phyloP scores from a whole-genome alignment of 768 basidiomycete genomes.

The Galerina marginata region DNA sequence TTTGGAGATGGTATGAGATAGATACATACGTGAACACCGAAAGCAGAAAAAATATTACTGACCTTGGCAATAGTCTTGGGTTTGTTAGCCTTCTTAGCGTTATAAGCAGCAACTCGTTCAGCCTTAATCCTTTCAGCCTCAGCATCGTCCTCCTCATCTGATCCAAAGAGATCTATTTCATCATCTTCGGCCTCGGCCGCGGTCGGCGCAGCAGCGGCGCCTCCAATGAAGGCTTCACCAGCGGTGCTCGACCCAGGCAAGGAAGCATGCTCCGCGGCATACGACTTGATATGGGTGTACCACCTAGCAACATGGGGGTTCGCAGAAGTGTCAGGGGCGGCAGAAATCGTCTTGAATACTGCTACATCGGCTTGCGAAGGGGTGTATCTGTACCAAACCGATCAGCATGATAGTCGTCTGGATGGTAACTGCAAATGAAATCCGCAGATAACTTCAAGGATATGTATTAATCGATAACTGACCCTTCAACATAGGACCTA shows the following conservation, averaged over 20 bases:
- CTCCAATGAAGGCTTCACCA: constrained; percentile 71
- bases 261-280: constrained; percentile 73
- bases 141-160: constrained; percentile 80
- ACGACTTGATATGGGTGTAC: constrained; percentile 95
- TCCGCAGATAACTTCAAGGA: background rate
- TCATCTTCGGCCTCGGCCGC: constrained; percentile 65
- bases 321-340: constrained; percentile 65
- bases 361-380: constrained; percentile 94
- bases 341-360: constrained; percentile 82
- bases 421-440: background rate
- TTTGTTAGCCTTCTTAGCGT: constrained; percentile 91
- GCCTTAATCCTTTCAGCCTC: constrained; percentile 89
- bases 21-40: constrained; percentile 8
- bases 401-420: background rate
- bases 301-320: constrained; percentile 84
- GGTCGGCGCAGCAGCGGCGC: constrained; percentile 50
- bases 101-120: constrained; percentile 92
- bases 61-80: constrained; percentile 90
- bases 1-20: constrained; percentile 35
- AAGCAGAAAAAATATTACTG: constrained; percentile 15
- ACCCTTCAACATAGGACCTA: constrained; percentile 93
- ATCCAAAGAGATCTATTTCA: constrained; percentile 87
- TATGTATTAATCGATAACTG: constrained; percentile 38
- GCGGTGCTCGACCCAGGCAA: constrained; percentile 88
- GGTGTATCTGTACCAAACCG: constrained; percentile 64